Evolutionary conservation across 2,329 filamentous ascomycete species (phyloP), one percentile per base, ranked within the genome.

Genomic region (Grosmannia clavigera): DNA sequence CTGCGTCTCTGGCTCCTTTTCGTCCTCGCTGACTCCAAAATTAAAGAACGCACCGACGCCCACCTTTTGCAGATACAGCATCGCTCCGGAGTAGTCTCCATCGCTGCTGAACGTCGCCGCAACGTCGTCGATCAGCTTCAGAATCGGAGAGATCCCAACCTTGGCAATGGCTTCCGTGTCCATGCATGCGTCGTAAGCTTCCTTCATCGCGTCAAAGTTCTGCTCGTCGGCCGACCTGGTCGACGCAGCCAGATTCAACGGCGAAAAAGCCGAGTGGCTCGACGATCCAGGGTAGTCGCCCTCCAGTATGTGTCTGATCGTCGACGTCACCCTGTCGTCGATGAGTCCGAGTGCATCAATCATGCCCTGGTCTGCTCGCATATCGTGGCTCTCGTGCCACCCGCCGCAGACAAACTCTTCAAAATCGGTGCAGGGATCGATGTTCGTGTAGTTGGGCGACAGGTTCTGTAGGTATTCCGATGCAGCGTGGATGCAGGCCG

Each of bases 191-290:
- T 81, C 72, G 66, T 88, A 90, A 0, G 78, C 81, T 54, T 77
- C 71, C 68, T 86, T 81, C 67, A 90, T 73, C 69, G 86, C 85
- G 62, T 81, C 71, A 66, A 88, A 88, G 67, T 87, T 90, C 35
- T 79, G 70, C 66, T 81, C 75, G 61, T 86, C 82, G 1, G 74
- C 72, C 3, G 74, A 76, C 52, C 75, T 73, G 14, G 72, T 67
- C 2, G 69, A 57, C 11, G 66, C 63, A 10, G 64, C 58, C 12
- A 78, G 69, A 57, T 73, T 71, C 57, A 46, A 46, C 22, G 75
- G 77, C 53, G 76, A 81, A 64, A 79, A 79, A 58, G 70, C 70
- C 5, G 78, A 80, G 58, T 63, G 60, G 59, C 64, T 60, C 19
- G 73, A 73, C 57, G 69, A 64, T 65, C 70, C 67, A 5, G 77